Evolutionary conservation across 2,329 filamentous ascomycete genomes (phyloP), one percentile per base, ranked within the genome.

Genomic region (Gnomoniopsis sp.): DNA sequence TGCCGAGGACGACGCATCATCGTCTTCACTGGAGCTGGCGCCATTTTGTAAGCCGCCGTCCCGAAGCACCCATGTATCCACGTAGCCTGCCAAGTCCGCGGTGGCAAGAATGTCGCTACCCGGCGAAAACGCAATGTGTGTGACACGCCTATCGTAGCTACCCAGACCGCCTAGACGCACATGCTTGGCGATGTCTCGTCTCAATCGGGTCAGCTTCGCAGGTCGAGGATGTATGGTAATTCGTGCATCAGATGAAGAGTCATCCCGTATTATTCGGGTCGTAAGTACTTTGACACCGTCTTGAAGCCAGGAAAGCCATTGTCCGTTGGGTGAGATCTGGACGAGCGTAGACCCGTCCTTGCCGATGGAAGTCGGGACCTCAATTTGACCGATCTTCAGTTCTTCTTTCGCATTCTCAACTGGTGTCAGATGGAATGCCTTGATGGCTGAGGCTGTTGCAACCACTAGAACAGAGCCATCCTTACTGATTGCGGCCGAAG

Each of bases 51-150:
- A 54, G 65, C 82, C 77, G 61, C 82, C 72, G 41, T 82, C 82
- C 68, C 85, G 81, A 56, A 96, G 74, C 1, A 91, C 76, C 90
- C 93, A 99, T 19, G 88, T 91, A 69, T 98, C 93, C 34, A 98
- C 79, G 72, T 88, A 91, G 47, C 95, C 95, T 47, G 89, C 87
- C 54, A 97, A 74, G 71, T 97, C 93, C 50, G 88, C 87, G 33
- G 87, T 84, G 10, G 89, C 92, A 49, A 98, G 77, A 62, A 96
- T 84, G 64, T 83, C 86, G 69, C 90, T 91, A 70, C 96, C 89
- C 6, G 87, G 79, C 11, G 92, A 93, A 72, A 98, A 97, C 2
- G 87, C 80, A 26, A 88, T 72, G 55, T 90, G 88, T 38, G 83
- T 87, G 64, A 98, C 86, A 48, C 81, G 88, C 69, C 89, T 84